These are phyloP conservation scores for Kodamaea suecica DNA, from an alignment of 1,139 yeast genomes.

Conservation along the genomic window DNA sequence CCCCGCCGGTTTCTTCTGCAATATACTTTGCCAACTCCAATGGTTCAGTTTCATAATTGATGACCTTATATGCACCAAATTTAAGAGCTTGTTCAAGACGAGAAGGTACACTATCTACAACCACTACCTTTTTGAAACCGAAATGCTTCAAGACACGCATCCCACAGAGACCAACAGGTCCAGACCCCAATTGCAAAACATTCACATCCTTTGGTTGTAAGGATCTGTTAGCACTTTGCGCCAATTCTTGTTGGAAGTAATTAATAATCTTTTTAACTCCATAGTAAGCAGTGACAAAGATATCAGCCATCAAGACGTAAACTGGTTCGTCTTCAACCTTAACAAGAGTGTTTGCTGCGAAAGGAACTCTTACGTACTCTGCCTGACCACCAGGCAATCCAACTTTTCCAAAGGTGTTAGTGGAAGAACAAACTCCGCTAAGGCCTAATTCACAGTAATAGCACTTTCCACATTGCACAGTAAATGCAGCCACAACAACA, in stretches of 20 bases:
- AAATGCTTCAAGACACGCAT: conserved; percentile 43
- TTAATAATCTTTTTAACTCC: conserved; percentile 52
- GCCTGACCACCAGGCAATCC: conserved; percentile 61
- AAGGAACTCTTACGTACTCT: conserved; percentile 56
- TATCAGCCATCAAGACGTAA: conserved; percentile 62
- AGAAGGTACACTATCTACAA: conserved; percentile 50
- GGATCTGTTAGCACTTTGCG: conserved; percentile 12
- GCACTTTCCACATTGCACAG: conserved; percentile 55
- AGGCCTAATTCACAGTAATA: conserved; percentile 53
- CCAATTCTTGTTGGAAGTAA: conserved; percentile 26
- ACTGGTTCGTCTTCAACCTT: conserved; percentile 40
- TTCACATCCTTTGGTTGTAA: conserved; percentile 31
- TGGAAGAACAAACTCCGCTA: conserved; percentile 49
- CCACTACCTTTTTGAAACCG: conserved; percentile 47
- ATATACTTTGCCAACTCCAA: conserved; percentile 25
- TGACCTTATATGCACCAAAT: conserved; percentile 43
- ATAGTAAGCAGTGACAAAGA: conserved; percentile 63
- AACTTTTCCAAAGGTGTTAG: conserved; percentile 54
- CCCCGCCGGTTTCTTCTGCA: conserved; percentile 27
- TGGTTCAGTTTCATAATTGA: conserved; percentile 40
- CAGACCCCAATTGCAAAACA: conserved; percentile 57
- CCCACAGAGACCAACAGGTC: conserved; percentile 65
- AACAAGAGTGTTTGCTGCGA: conserved; percentile 50
- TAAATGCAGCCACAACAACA: conserved; percentile 49
- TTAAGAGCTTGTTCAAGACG: conserved; percentile 44